Percentiles rank a stretch among this genome's conserved stretches.
Conservation (phyloP, 1,139 yeast species). For the Arxiozyma telluris region DNA sequence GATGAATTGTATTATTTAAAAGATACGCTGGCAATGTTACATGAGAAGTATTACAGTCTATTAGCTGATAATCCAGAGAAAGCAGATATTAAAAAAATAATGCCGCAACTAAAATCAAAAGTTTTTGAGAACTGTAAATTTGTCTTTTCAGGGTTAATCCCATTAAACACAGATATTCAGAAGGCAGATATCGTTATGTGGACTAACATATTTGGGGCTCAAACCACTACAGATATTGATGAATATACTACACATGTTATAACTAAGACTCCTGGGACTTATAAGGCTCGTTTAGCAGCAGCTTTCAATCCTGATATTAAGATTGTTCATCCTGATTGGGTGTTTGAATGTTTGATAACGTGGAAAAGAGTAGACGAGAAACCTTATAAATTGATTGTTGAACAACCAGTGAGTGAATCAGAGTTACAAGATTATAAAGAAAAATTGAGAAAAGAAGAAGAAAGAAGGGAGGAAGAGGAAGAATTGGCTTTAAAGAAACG, state of each 20-base stretch:
- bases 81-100: slow-evolving; percentile 58
- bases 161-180: slow-evolving; percentile 62
- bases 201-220: slow-evolving; percentile 89
- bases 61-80: slow-evolving; percentile 20
- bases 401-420: slow-evolving; percentile 32
- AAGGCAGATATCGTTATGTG: slow-evolving; percentile 81
- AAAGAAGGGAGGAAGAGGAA: slow-evolving; percentile 16
- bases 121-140: slow-evolving; percentile 65
- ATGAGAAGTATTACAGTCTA: slow-evolving; percentile 49
- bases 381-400: slow-evolving; percentile 46
- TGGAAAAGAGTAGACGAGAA: slow-evolving; percentile 69
- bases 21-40: slow-evolving; percentile 54
- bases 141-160: slow-evolving; percentile 79
- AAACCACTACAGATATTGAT: slow-evolving; percentile 63
- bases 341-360: slow-evolving; percentile 70
- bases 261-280: slow-evolving; percentile 64
- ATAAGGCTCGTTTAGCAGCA: slow-evolving; percentile 70
- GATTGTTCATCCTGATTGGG: slow-evolving; percentile 89
- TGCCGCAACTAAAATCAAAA: slow-evolving; percentile 60
- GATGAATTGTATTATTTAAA: slow-evolving; percentile 61
- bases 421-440: slow-evolving; percentile 31
- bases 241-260: slow-evolving; percentile 82
- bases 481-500: slow-evolving; percentile 10
- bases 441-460: slow-evolving; percentile 17
- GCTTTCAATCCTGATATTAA: slow-evolving; percentile 57